Conservation (phyloP, 306 rosid species). For the Rosa chinensis region DNA sequence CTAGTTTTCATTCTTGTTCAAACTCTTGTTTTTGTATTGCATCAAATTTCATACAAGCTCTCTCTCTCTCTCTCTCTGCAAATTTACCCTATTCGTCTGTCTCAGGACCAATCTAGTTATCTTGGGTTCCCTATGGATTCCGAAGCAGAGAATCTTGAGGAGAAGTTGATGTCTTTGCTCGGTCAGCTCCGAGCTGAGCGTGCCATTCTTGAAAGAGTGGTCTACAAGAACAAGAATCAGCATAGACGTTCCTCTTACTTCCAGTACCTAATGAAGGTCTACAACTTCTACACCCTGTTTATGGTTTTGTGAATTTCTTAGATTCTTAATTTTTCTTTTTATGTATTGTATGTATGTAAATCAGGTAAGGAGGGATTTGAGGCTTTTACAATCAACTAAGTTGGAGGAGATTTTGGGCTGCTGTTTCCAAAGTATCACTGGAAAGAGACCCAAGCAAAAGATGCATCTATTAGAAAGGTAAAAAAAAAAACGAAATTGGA, state of each 20-base stretch:
- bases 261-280: conserved; percentile 75
- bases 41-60: no score
- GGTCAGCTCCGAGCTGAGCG: conserved; percentile 63
- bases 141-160: conserved; percentile 52
- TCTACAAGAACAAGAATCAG: conserved; percentile 89
- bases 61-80: no score
- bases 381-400: conserved; percentile 56
- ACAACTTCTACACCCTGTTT: background rate
- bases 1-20: no score
- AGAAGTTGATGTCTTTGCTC: conserved; percentile 54
- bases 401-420: conserved; percentile 68
- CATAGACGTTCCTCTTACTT: conserved; percentile 81
- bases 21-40: no score
- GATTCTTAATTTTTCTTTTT: background rate
- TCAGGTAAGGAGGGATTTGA: conserved; percentile 80
- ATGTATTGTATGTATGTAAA: conserved; percentile 18
- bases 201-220: conserved; percentile 66
- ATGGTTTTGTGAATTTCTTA: background rate
- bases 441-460: conserved; percentile 75
- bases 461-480: conserved; percentile 79
- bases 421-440: conserved; percentile 63
- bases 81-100: no score
- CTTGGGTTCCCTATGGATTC: conserved; percentile 41
- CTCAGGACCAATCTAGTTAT: no score
- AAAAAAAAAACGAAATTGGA: conserved; percentile 4